Evolutionary conservation across 139 green algal species (phyloP).

Genomic region (Choricystis sp.): DNA sequence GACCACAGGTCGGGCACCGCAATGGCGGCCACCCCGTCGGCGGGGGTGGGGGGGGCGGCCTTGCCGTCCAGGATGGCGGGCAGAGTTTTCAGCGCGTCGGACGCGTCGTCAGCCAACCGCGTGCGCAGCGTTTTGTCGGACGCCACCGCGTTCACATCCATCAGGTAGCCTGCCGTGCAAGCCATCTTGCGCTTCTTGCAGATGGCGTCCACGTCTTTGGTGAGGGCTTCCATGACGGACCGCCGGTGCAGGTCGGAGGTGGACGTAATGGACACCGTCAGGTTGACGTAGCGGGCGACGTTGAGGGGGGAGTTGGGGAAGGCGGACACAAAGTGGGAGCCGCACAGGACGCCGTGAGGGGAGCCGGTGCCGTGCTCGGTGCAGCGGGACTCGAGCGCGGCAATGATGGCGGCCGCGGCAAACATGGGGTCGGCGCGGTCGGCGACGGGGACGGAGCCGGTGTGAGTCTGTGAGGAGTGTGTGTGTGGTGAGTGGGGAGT

Average conservation of each 20-base stretch:
- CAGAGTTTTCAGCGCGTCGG: not conserved
- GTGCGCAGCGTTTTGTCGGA: not conserved
- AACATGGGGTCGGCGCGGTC: not conserved
- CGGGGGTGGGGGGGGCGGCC: too few relatives aligned
- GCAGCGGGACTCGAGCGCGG: not conserved
- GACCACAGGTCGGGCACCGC: not conserved
- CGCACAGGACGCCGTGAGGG: not conserved
- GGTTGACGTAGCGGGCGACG: not conserved
- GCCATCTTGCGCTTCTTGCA: not conserved
- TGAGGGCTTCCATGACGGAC: not conserved
- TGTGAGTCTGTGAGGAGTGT: too few relatives aligned
- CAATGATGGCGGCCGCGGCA: not conserved
- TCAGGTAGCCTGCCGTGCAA: not conserved
- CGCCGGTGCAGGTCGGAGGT: not conserved
- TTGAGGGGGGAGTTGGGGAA: not conserved
- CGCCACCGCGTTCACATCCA: not conserved
- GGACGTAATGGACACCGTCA: not conserved
- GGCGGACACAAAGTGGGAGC: not conserved
- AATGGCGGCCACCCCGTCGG: not conserved
- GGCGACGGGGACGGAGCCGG: not conserved
- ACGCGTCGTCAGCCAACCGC: not conserved
- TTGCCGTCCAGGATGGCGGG: not conserved
- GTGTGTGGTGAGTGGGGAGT: too few relatives aligned
- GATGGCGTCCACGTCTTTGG: not conserved
- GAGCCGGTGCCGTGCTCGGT: not conserved